Evolutionary conservation across 2,329 filamentous ascomycete genomes (phyloP).

Genomic region (Paramyrothecium sp.): DNA sequence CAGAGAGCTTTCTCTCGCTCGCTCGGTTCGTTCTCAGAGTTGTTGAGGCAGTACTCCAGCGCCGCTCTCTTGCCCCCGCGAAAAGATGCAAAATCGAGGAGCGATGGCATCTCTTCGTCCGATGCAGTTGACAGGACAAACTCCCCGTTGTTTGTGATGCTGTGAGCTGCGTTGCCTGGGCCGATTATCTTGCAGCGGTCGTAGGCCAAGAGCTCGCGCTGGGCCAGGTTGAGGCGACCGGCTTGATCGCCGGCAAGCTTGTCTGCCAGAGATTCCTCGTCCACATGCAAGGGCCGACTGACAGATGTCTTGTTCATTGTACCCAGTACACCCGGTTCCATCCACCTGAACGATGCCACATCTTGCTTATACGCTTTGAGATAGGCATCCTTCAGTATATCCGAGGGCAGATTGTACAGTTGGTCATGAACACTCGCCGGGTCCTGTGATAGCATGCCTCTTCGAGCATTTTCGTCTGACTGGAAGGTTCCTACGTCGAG

Average conservation of each 20-base stretch:
- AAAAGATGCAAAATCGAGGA: constrained; percentile 28
- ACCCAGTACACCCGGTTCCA: not conserved
- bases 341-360: constrained; percentile 8
- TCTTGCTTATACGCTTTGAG: constrained; percentile 11
- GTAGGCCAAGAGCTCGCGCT: constrained; percentile 33
- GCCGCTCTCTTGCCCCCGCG: constrained; percentile 44
- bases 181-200: constrained; percentile 26
- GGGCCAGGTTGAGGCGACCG: constrained; percentile 27
- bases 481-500: not conserved
- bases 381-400: constrained; percentile 10
- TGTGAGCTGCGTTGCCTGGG: constrained; percentile 13
- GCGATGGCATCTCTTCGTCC: constrained; percentile 1
- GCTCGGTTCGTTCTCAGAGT: constrained; percentile 24
- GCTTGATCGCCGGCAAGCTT: not conserved
- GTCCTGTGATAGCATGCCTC: constrained; percentile 4
- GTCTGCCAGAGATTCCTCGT: too few species aligned
- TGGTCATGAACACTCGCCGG: constrained; percentile 13
- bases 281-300: too few species aligned
- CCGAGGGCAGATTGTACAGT: constrained; percentile 18
- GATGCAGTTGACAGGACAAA: not conserved
- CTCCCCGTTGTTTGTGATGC: too few species aligned
- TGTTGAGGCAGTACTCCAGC: constrained; percentile 39
- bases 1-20: constrained; percentile 35
- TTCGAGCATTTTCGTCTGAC: not conserved
- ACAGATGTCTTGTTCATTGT: not conserved